These are phyloP conservation scores for Olyra latifolia DNA, from an alignment of 176 grass and related monocot species.

Conservation along the genomic window DNA sequence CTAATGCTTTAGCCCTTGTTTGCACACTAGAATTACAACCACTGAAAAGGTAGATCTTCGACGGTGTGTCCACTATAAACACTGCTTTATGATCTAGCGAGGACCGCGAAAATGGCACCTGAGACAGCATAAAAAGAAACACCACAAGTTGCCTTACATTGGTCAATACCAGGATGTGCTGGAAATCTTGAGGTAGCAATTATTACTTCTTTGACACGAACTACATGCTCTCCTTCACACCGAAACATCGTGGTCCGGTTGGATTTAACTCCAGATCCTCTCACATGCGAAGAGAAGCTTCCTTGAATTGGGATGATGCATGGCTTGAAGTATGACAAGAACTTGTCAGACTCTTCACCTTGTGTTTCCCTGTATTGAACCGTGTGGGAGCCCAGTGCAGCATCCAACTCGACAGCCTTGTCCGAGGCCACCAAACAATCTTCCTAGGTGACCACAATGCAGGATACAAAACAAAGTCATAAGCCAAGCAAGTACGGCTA, in stretches of 20 bases:
- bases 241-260: slow-evolving; percentile 53
- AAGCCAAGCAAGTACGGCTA: neutral
- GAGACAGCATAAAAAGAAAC: slow-evolving; percentile 11
- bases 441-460: slow-evolving; percentile 48
- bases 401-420: slow-evolving; percentile 80
- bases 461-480: slow-evolving; percentile 17
- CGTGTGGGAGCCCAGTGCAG: slow-evolving; percentile 62
- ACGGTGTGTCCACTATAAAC: slow-evolving; percentile 74
- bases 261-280: slow-evolving; percentile 29
- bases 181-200: neutral
- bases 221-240: slow-evolving; percentile 80
- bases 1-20: slow-evolving; percentile 78
- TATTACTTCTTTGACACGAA: slow-evolving; percentile 70
- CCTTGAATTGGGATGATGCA: slow-evolving; percentile 76
- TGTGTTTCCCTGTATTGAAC: slow-evolving; percentile 80
- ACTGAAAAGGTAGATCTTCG: slow-evolving; percentile 79
- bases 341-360: slow-evolving; percentile 75
- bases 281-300: slow-evolving; percentile 47
- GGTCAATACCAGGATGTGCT: neutral
- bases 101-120: slow-evolving; percentile 65
- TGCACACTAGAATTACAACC: slow-evolving; percentile 74
- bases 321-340: slow-evolving; percentile 93
- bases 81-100: slow-evolving; percentile 66
- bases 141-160: neutral
- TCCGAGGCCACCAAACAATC: slow-evolving; percentile 64